These are phyloP conservation scores for Xylaria curta DNA, from an alignment of 495 filamentous ascomycete species.

Conservation along the genomic window DNA sequence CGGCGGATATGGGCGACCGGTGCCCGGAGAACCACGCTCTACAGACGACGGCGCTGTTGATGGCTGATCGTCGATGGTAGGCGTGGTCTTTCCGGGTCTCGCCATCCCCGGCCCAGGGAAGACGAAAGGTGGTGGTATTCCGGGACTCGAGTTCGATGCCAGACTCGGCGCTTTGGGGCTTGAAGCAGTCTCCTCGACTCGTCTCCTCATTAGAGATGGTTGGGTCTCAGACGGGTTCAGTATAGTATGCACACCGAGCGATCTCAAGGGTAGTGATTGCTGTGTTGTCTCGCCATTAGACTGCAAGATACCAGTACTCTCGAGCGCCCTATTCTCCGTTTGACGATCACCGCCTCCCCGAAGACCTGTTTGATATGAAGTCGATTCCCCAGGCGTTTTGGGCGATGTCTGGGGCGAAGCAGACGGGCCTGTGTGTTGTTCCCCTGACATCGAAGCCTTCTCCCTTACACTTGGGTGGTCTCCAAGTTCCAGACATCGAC, in stretches of 20 bases:
- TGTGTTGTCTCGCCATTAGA: conserved; percentile 42
- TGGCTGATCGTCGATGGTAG: conserved; percentile 40
- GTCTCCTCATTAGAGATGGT: conserved; percentile 14
- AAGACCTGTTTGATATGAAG: conserved; percentile 34
- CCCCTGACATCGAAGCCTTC: conserved; percentile 66
- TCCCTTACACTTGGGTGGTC: conserved; percentile 59
- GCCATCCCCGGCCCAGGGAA: conserved; percentile 39
- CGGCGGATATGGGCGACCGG: conserved; percentile 48
- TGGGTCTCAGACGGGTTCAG: conserved; percentile 52
- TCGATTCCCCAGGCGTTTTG: conserved; percentile 36
- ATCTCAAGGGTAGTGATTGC: conserved; percentile 47
- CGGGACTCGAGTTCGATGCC: conserved; percentile 40
- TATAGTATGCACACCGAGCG: conserved; percentile 58
- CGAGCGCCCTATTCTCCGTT: conserved; percentile 32
- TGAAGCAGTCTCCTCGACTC: conserved; percentile 16
- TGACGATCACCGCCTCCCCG: conserved; percentile 35
- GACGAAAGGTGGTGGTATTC: conserved; percentile 35
- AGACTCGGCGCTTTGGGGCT: conserved; percentile 39
- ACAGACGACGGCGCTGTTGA: conserved; percentile 38
- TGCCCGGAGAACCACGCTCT: conserved; percentile 47
- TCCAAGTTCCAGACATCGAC: conserved; percentile 62
- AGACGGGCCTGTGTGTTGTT: conserved; percentile 54
- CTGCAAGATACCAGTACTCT: conserved; percentile 33
- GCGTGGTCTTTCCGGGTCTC: conserved; percentile 38
- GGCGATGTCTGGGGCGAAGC: conserved; percentile 49